phyloP scores from a whole-genome alignment of 2,329 filamentous ascomycete species.

The Plectosphaerella cucumerina region DNA sequence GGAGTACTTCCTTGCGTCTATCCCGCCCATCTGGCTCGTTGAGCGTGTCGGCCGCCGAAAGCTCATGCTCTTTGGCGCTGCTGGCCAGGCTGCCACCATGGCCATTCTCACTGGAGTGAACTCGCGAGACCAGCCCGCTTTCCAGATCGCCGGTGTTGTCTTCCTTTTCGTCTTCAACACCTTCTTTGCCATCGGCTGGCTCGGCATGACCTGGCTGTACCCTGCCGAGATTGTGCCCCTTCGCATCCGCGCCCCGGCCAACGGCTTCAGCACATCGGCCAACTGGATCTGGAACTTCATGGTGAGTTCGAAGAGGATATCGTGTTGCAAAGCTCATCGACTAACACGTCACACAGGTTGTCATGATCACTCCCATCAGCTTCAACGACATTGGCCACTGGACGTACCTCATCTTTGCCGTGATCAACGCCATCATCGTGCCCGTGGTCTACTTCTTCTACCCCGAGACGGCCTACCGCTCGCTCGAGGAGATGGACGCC shows the following conservation, averaged over 20 bases:
- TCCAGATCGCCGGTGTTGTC: slow-evolving; percentile 26
- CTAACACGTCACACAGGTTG: too few species aligned
- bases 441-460: slow-evolving; percentile 58
- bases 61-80: slow-evolving; percentile 67
- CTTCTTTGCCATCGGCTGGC: slow-evolving; percentile 56
- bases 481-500: slow-evolving; percentile 62
- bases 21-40: slow-evolving; percentile 57
- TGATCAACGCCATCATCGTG: slow-evolving; percentile 59
- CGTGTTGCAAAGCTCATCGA: not conserved
- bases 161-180: slow-evolving; percentile 62
- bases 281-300: slow-evolving; percentile 64
- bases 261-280: slow-evolving; percentile 48
- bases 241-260: slow-evolving; percentile 55
- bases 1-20: slow-evolving; percentile 45
- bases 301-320: slow-evolving; percentile 23
- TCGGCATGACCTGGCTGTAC: slow-evolving; percentile 60
- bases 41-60: slow-evolving; percentile 64
- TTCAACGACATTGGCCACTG: slow-evolving; percentile 54
- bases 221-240: slow-evolving; percentile 58
- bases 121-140: slow-evolving; percentile 18
- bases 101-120: slow-evolving; percentile 49
- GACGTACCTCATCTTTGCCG: slow-evolving; percentile 63
- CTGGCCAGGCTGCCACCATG: slow-evolving; percentile 63
- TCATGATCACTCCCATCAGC: slow-evolving; percentile 58
- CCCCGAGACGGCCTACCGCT: slow-evolving; percentile 60